Evolutionary conservation across 805 yeast species (phyloP).

Genomic region (Kodamaea nitidulidarum): DNA sequence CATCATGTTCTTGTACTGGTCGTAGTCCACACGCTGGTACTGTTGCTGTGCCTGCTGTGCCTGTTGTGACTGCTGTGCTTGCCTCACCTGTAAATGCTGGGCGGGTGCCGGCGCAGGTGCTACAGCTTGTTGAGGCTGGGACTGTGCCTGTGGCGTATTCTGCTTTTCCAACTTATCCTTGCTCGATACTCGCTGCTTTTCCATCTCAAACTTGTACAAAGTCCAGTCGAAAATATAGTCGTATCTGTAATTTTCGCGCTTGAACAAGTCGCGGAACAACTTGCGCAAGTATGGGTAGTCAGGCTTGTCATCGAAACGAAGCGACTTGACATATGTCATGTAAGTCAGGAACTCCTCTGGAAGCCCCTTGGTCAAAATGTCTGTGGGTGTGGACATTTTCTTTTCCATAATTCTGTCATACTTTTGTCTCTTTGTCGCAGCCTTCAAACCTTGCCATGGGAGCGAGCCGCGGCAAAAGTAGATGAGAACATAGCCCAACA

Average conservation of each 20-base stretch:
- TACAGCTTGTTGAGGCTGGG: conserved; percentile 10
- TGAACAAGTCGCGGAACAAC: conserved; percentile 82
- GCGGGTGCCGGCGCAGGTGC: neutral
- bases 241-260: conserved; percentile 83
- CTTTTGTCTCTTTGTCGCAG: conserved; percentile 94
- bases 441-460: conserved; percentile 99
- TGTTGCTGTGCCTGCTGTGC: conserved; percentile 1
- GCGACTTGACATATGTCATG: conserved; percentile 81
- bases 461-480: conserved; percentile 93
- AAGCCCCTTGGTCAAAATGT: conserved; percentile 81
- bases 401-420: conserved; percentile 95
- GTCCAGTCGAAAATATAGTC: conserved; percentile 98
- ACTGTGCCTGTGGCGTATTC: conserved; percentile 9
- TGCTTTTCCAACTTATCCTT: conserved; percentile 7
- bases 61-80: conserved; percentile 6
- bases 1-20: conserved; percentile 4
- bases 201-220: conserved; percentile 67
- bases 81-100: too few relatives aligned
- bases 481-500: conserved; percentile 88
- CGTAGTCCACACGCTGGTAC: conserved; percentile 9
- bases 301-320: conserved; percentile 94
- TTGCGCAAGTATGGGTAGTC: conserved; percentile 87
- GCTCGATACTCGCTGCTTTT: conserved; percentile 43
- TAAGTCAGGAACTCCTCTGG: conserved; percentile 88
- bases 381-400: conserved; percentile 86